Conservation (phyloP, 768 basidiomycete genomes). For the Phlebiopsis gigantea region DNA sequence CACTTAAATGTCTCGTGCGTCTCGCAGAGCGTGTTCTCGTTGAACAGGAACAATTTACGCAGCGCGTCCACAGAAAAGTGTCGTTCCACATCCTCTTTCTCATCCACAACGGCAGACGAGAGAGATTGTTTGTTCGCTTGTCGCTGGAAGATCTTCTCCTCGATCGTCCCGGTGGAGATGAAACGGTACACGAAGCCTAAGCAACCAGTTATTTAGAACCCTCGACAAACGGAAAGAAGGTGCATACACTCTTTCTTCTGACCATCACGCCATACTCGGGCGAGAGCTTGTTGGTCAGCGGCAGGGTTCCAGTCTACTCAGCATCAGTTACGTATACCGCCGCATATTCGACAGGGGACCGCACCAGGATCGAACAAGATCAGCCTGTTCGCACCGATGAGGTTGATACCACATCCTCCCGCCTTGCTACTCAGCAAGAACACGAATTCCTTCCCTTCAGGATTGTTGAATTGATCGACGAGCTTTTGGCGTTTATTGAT, state of each 20-base stretch:
- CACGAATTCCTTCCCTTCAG: constrained; percentile 88
- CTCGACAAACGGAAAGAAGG: neutral
- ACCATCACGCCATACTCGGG: constrained; percentile 98
- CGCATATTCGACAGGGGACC: constrained; percentile 11
- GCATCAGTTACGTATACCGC: neutral
- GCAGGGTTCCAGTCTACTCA: constrained; percentile 95
- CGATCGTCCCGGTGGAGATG: constrained; percentile 94
- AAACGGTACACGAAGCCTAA: constrained; percentile 97
- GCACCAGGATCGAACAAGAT: constrained; percentile 91
- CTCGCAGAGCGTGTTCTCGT: constrained; percentile 80
- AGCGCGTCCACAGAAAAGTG: constrained; percentile 91
- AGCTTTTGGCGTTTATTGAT: constrained; percentile 91
- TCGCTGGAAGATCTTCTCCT: constrained; percentile 98
- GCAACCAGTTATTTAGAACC: neutral
- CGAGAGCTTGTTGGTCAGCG: constrained; percentile 95
- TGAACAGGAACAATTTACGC: constrained; percentile 87
- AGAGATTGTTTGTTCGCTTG: constrained; percentile 95
- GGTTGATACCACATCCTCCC: constrained; percentile 94
- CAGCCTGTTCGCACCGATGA: constrained; percentile 94
- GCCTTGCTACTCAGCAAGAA: constrained; percentile 95
- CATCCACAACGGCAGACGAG: constrained; percentile 97
- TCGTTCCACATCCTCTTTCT: constrained; percentile 91
- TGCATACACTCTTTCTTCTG: constrained; percentile 97
- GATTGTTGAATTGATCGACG: constrained; percentile 94
- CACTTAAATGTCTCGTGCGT: constrained; percentile 99